Percentiles rank a stretch among this genome's conserved stretches.
Evolutionary conservation across 192 early-diverging fungal species (phyloP).

Genomic region (Chytriomyces hyalinus): DNA sequence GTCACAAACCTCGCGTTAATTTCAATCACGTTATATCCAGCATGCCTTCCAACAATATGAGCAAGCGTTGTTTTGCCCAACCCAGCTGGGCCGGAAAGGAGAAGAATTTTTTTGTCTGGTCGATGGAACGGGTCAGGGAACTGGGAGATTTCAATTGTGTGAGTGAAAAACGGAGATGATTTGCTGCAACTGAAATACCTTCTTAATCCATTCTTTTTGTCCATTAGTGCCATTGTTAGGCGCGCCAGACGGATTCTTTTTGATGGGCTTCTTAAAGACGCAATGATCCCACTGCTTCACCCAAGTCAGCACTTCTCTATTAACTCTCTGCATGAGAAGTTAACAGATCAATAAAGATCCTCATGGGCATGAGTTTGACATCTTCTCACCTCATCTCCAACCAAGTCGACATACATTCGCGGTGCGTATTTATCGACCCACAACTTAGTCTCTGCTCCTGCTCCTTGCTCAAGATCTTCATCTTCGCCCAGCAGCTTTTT

Average conservation of each 20-base stretch:
- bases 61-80: conserved; percentile 97
- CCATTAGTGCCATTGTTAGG: neutral
- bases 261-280: conserved; percentile 72
- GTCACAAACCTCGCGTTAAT: conserved; percentile 75
- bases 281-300: conserved; percentile 97
- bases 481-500: neutral
- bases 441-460: conserved; percentile 36
- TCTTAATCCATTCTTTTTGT: conserved; percentile 1
- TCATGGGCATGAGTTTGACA: neutral
- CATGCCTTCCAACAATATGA: conserved; percentile 86
- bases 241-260: conserved; percentile 2
- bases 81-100: conserved; percentile 91
- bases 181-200: neutral
- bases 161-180: neutral
- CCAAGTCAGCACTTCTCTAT: conserved; percentile 89
- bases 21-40: conserved; percentile 90
- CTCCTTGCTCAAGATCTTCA: conserved; percentile 15
- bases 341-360: neutral
- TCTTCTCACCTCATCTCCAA: conserved; percentile 79
- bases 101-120: conserved; percentile 69
- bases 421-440: conserved; percentile 96
- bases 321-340: conserved; percentile 59
- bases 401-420: conserved; percentile 77
- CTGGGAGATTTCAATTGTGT: neutral
- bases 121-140: conserved; percentile 55